phyloP scores from a whole-genome alignment of 2,329 filamentous ascomycete genomes.

The Monilinia polystroma region DNA sequence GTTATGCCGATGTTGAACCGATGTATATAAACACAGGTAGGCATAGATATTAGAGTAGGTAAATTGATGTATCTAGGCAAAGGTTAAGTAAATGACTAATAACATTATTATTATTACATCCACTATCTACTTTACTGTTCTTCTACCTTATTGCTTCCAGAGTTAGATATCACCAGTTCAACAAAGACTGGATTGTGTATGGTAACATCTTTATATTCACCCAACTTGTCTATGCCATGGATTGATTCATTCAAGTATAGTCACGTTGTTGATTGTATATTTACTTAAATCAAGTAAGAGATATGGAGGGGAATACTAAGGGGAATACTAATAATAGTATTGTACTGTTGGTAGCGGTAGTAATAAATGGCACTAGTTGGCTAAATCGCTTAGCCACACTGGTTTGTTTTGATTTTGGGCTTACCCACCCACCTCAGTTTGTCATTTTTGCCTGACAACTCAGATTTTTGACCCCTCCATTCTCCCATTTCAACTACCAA shows the following conservation, averaged over 20 bases:
- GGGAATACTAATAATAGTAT: too few relatives aligned
- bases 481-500: slow-evolving; percentile 18
- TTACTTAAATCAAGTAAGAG: too few relatives aligned
- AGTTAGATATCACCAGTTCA: too few relatives aligned
- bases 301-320: too few relatives aligned
- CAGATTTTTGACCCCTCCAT: slow-evolving; percentile 24
- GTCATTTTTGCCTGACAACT: slow-evolving; percentile 22
- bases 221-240: neutral
- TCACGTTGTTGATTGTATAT: neutral
- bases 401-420: slow-evolving; percentile 18
- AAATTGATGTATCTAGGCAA: neutral
- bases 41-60: neutral
- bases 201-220: neutral
- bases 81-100: neutral
- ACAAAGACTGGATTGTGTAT: too few relatives aligned
- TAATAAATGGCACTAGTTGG: slow-evolving; percentile 5
- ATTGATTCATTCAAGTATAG: neutral
- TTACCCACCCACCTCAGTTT: neutral
- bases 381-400: slow-evolving; percentile 18
- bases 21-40: too few relatives aligned
- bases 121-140: neutral
- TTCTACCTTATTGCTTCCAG: neutral
- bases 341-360: too few relatives aligned
- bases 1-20: neutral
- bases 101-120: neutral